Percentiles rank a stretch among this genome's conserved stretches.
Conservation (phyloP, 2,329 filamentous ascomycete species). For the Diaporthe destruens region DNA sequence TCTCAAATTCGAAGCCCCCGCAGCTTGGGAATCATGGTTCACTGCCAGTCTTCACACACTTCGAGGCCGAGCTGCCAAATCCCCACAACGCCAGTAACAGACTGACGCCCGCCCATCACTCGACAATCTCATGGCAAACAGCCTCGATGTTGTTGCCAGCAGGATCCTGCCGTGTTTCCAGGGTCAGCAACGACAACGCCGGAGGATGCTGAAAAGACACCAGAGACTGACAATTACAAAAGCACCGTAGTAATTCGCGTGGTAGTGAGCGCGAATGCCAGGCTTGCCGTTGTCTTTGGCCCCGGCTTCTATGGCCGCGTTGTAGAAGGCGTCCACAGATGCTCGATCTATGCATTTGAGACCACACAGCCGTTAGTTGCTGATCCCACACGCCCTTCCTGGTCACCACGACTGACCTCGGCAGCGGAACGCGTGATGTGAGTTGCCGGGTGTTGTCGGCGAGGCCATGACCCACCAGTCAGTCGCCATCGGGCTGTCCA, state of each 20-base stretch:
- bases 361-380: neutral
- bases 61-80: neutral
- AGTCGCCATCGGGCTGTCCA: conserved; percentile 37
- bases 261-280: conserved; percentile 58
- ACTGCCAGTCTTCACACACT: neutral
- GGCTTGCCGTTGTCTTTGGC: conserved; percentile 63
- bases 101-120: neutral
- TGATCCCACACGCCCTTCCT: neutral
- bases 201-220: neutral
- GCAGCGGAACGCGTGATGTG: conserved; percentile 51
- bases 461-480: conserved; percentile 50
- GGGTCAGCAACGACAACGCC: neutral
- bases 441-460: conserved; percentile 38
- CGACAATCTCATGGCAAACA: conserved; percentile 47
- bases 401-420: conserved; percentile 45
- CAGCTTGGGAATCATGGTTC: neutral
- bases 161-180: conserved; percentile 49
- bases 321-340: conserved; percentile 60
- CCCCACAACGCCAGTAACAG: neutral
- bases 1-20: neutral
- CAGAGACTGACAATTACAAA: conserved; percentile 55
- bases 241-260: conserved; percentile 62
- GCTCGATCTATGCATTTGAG: conserved; percentile 50
- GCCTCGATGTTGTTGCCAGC: conserved; percentile 66
- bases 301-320: conserved; percentile 57